Percentiles rank a stretch among this genome's conserved stretches.
Evolutionary conservation across 768 basidiomycete species (phyloP).

Genomic region (Xanthoconium purpureum): DNA sequence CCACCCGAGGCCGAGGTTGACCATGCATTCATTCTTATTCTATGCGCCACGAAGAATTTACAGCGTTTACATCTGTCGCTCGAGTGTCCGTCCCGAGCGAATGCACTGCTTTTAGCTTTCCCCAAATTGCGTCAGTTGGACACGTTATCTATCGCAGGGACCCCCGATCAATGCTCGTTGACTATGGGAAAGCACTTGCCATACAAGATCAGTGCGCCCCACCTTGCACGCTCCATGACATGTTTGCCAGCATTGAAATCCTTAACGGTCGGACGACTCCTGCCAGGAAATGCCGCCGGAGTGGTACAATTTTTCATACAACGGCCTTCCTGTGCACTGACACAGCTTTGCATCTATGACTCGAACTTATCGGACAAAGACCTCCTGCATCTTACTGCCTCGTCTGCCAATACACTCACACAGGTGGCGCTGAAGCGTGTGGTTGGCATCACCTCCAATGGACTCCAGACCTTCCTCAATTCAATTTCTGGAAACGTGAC

Average conservation of each 20-base stretch:
- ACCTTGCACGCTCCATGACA: not conserved
- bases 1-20: not conserved
- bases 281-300: not conserved
- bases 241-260: not conserved
- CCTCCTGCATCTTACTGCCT: not conserved
- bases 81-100: too few relatives aligned
- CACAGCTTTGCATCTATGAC: not conserved
- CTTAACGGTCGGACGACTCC: not conserved
- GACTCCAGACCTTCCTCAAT: not conserved
- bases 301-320: not conserved
- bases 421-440: not conserved
- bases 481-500: not conserved
- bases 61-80: not conserved
- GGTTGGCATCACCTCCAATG: not conserved
- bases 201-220: not conserved
- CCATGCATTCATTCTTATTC: not conserved
- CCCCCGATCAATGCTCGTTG: not conserved
- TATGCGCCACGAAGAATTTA: not conserved
- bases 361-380: not conserved
- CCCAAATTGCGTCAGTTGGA: not conserved
- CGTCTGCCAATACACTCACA: not conserved
- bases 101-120: not conserved
- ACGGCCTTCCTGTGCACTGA: constrained; percentile 1
- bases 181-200: too few relatives aligned
- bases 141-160: not conserved